phyloP scores from a whole-genome alignment of 208 protist species.

The Trypanosoma congolense region DNA sequence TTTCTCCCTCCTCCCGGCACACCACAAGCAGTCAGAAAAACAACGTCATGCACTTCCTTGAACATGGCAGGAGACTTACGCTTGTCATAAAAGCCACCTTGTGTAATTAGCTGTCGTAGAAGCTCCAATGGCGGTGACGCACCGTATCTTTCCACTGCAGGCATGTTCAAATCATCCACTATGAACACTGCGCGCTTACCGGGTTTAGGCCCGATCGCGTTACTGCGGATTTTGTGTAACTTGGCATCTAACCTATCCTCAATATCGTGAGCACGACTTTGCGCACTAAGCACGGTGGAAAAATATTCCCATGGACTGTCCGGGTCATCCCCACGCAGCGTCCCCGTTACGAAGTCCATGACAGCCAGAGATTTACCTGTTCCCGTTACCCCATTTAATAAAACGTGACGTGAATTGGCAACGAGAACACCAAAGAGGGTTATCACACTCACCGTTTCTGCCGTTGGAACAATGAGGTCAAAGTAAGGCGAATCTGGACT shows the following conservation, averaged over 20 bases:
- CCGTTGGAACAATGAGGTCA: constrained; percentile 94
- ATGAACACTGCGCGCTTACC: constrained; percentile 91
- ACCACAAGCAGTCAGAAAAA: constrained; percentile 89
- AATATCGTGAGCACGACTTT: constrained; percentile 88
- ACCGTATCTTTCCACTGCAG: constrained; percentile 91
- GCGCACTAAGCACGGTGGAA: constrained; percentile 90
- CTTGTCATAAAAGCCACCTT: constrained; percentile 91
- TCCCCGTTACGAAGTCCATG: constrained; percentile 58
- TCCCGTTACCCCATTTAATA: constrained; percentile 93
- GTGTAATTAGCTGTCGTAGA: constrained; percentile 92
- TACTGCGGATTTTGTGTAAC: constrained; percentile 90
- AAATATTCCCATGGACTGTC: constrained; percentile 80
- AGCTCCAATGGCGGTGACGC: constrained; percentile 94
- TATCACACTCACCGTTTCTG: constrained; percentile 86
- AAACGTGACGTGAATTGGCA: constrained; percentile 68
- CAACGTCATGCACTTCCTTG: constrained; percentile 89
- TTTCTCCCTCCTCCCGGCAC: constrained; percentile 95
- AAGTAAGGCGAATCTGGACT: constrained; percentile 82
- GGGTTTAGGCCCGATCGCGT: constrained; percentile 79
- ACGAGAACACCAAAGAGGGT: constrained; percentile 76
- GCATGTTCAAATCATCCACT: constrained; percentile 97
- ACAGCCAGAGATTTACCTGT: constrained; percentile 92
- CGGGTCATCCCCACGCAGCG: constrained; percentile 75
- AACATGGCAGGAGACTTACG: constrained; percentile 90
- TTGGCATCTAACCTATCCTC: constrained; percentile 93